Percentiles rank a stretch among this genome's conserved stretches.
Evolutionary conservation across 257 asterid genomes (phyloP).

Genomic region (Oldenlandia corymbosa): DNA sequence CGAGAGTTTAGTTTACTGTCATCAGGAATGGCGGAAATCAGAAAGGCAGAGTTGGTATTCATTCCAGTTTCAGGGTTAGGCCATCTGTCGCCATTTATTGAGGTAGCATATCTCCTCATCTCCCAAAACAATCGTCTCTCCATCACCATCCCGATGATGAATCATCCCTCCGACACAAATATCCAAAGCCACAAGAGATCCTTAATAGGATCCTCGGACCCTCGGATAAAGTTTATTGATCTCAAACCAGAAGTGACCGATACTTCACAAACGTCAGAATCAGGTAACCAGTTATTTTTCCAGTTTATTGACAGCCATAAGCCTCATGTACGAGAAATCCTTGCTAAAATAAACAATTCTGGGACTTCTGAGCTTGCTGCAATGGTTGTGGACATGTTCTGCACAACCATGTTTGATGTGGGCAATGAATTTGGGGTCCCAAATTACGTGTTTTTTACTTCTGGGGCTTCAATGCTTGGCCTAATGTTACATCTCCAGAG

Average conservation of each 20-base stretch:
- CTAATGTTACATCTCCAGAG: constrained; percentile 1
- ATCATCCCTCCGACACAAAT: constrained; percentile 1
- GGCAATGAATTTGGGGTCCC: background rate
- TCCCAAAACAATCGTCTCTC: background rate
- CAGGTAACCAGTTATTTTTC: background rate
- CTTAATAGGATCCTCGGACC: background rate
- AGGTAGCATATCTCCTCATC: background rate
- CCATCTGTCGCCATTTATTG: background rate
- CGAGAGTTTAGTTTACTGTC: too few relatives aligned
- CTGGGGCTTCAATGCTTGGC: constrained; percentile 3
- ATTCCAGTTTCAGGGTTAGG: background rate
- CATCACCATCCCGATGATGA: background rate
- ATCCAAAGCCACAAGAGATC: too few relatives aligned
- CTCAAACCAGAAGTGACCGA: background rate
- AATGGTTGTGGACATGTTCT: background rate
- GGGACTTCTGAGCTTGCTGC: background rate
- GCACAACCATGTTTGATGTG: constrained; percentile 1
- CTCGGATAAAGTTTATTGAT: background rate
- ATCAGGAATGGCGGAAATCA: background rate
- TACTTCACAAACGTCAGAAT: background rate
- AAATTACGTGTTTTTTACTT: background rate
- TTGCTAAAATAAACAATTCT: background rate
- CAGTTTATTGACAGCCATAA: constrained; percentile 3
- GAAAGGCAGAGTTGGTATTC: constrained; percentile 3
- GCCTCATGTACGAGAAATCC: constrained; percentile 1